A percentile compares a stretch with the other conserved stretches of the same genome.
These are phyloP conservation scores for Clohesyomyces aquaticus DNA, from an alignment of 495 filamentous ascomycete genomes.

Conservation along the genomic window DNA sequence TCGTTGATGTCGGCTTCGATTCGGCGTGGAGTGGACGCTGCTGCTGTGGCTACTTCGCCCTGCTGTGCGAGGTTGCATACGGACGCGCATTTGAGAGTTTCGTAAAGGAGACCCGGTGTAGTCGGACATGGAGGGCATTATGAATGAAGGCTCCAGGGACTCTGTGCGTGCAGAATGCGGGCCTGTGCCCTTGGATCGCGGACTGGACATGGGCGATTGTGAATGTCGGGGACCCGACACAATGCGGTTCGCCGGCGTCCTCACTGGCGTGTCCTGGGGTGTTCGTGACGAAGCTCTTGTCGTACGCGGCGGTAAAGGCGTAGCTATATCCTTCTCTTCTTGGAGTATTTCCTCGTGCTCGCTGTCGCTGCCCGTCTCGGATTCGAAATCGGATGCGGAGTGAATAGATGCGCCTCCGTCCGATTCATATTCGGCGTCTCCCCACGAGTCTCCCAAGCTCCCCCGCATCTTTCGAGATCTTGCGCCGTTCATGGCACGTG, in stretches of 20 bases:
- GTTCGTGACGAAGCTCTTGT: conserved; percentile 18
- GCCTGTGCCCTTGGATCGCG: conserved; percentile 30
- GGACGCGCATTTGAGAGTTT: conserved; percentile 19
- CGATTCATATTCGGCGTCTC: conserved; percentile 40
- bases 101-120: conserved; percentile 38
- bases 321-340: conserved; percentile 16
- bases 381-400: conserved; percentile 19
- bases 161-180: conserved; percentile 31
- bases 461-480: conserved; percentile 23
- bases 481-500: conserved; percentile 17
- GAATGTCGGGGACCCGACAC: conserved; percentile 4
- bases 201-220: conserved; percentile 34
- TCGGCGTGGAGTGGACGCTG: conserved; percentile 5
- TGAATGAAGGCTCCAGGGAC: conserved; percentile 52
- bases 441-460: conserved; percentile 45
- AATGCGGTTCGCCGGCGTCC: conserved; percentile 17
- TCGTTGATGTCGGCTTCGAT: conserved; percentile 18
- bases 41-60: not conserved
- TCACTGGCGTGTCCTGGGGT: conserved; percentile 19
- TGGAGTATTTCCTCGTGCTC: not conserved
- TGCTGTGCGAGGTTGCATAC: not conserved
- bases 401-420: conserved; percentile 32
- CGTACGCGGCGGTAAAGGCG: conserved; percentile 13
- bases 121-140: conserved; percentile 54
- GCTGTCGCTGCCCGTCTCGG: conserved; percentile 21